These are phyloP conservation scores for Sphagnum tenellum DNA, from an alignment of 225 moss, liverwort and hornwort species.

Conservation along the genomic window DNA sequence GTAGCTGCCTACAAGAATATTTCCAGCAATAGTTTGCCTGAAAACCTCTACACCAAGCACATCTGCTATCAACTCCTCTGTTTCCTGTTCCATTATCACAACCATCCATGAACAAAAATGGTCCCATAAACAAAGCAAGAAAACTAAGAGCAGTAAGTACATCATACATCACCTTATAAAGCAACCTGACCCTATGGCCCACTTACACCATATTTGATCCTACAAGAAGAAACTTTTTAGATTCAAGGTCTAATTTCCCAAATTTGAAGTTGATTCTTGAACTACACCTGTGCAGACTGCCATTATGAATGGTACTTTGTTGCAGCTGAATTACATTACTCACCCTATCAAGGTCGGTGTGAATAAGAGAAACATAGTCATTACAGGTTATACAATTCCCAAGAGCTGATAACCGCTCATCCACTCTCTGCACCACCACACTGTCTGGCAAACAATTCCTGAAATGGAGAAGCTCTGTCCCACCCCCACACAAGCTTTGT, in stretches of 20 bases:
- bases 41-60: slow-evolving; percentile 97
- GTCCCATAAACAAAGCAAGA: neutral
- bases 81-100: slow-evolving; percentile 43
- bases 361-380: slow-evolving; percentile 92
- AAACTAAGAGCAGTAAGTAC: too few species aligned
- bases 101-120: too few species aligned
- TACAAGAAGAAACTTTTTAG: too few species aligned
- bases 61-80: slow-evolving; percentile 86
- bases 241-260: too few species aligned
- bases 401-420: slow-evolving; percentile 84
- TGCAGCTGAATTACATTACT: neutral
- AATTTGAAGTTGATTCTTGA: too few species aligned
- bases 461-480: slow-evolving; percentile 74
- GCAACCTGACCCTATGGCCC: too few species aligned
- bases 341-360: slow-evolving; percentile 88
- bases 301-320: too few species aligned
- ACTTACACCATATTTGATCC: too few species aligned
- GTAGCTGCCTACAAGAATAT: slow-evolving; percentile 96
- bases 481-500: neutral
- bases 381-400: slow-evolving; percentile 94
- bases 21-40: slow-evolving; percentile 94
- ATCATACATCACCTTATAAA: too few species aligned
- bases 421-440: slow-evolving; percentile 93
- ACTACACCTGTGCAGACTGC: too few species aligned
- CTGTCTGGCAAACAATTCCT: slow-evolving; percentile 84